phyloP scores from a whole-genome alignment of 768 basidiomycete species.

The Serendipita sp. region DNA sequence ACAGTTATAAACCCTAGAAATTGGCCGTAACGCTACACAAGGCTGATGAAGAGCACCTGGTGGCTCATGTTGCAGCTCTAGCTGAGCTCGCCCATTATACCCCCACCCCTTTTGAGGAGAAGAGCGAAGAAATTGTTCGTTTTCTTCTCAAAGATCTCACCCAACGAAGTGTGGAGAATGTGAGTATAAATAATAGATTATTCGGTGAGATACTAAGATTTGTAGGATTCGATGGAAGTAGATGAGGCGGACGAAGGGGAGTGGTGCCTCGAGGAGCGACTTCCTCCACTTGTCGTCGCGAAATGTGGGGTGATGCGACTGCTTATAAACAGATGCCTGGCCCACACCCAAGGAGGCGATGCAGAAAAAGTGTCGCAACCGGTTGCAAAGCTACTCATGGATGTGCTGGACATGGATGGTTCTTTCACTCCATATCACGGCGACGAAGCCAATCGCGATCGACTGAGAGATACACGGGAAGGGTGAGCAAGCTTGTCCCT shows the following conservation, averaged over 20 bases:
- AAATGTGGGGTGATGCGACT: slow-evolving; percentile 69
- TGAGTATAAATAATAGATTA: background rate
- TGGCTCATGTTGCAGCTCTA: slow-evolving; percentile 55
- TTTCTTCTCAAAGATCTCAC: slow-evolving; percentile 60
- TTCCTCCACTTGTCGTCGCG: slow-evolving; percentile 42
- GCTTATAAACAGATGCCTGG: slow-evolving; percentile 63
- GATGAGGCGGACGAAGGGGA: slow-evolving; percentile 53
- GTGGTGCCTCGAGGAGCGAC: slow-evolving; percentile 18
- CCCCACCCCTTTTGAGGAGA: slow-evolving; percentile 60
- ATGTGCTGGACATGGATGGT: slow-evolving; percentile 55
- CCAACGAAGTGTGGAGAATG: slow-evolving; percentile 20
- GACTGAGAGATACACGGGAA: slow-evolving; percentile 18
- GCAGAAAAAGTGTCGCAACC: slow-evolving; percentile 57
- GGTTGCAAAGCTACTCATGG: slow-evolving; percentile 57
- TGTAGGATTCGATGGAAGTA: slow-evolving; percentile 41
- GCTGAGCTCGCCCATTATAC: slow-evolving; percentile 55
- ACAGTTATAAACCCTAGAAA: slow-evolving; percentile 26
- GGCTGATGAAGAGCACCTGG: slow-evolving; percentile 34
- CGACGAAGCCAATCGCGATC: slow-evolving; percentile 12
- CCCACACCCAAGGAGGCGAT: slow-evolving; percentile 40
- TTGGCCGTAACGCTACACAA: slow-evolving; percentile 39
- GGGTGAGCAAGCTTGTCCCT: slow-evolving; percentile 26
- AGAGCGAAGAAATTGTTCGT: slow-evolving; percentile 56
- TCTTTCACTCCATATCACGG: slow-evolving; percentile 37
- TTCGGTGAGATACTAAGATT: slow-evolving; percentile 1